Conservation (phyloP, 352 stramenopile genomes). For the Phytophthora ohioensis region DNA sequence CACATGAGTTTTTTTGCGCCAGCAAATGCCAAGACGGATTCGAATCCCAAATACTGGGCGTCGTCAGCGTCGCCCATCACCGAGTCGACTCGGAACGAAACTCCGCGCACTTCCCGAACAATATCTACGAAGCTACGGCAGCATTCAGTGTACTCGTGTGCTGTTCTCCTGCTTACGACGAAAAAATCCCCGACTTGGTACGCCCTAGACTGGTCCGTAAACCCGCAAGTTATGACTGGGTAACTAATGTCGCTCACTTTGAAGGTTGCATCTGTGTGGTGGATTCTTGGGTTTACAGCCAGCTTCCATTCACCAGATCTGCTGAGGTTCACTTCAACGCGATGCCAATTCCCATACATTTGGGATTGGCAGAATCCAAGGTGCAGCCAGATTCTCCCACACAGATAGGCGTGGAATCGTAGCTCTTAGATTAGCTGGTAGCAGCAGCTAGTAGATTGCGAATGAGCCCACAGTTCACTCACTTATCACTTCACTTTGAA, state of each 20-base stretch:
- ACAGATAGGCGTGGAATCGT: no score
- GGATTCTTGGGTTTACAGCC: no score
- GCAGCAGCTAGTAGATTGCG: no score
- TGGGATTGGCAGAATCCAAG: no score
- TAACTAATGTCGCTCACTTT: constrained; percentile 15
- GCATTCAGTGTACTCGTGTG: constrained; percentile 11
- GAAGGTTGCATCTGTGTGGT: constrained; percentile 2
- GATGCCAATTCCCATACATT: no score
- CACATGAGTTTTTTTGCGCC: background rate
- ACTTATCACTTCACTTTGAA: no score
- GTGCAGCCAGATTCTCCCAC: no score
- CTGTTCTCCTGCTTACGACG: background rate
- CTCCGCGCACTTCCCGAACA: background rate
- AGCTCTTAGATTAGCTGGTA: no score
- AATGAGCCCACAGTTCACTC: no score
- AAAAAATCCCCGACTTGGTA: constrained; percentile 11
- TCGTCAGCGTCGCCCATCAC: constrained; percentile 3
- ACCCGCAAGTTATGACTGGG: constrained; percentile 2
- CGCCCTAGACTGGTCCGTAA: constrained; percentile 8
- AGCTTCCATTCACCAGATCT: no score
- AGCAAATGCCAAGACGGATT: background rate
- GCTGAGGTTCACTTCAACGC: no score
- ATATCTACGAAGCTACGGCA: constrained; percentile 3
- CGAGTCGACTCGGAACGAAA: background rate
- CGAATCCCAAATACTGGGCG: background rate